These are phyloP conservation scores for Saccharomycopsis synnaedendra DNA, from an alignment of 805 yeast genomes.

Conservation along the genomic window DNA sequence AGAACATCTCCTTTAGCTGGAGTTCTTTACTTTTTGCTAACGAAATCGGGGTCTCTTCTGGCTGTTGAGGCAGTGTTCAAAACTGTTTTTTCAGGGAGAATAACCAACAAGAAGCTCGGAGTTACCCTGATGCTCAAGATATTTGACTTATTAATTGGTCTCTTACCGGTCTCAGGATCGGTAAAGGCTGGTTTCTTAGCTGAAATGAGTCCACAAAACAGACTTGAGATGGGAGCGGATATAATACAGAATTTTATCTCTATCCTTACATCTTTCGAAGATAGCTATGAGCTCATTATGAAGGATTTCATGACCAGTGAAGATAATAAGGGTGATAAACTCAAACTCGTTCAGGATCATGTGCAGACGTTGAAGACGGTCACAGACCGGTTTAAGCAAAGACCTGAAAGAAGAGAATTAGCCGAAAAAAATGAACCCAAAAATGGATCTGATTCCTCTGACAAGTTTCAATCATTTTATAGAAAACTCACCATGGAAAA, in stretches of 20 bases:
- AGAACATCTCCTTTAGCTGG: constrained; percentile 10
- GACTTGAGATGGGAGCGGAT: constrained; percentile 23
- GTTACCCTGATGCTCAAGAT: not conserved
- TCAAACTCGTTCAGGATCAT: constrained; percentile 44
- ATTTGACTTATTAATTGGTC: constrained; percentile 35
- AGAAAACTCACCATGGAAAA: constrained; percentile 15
- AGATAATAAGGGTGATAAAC: constrained; percentile 40
- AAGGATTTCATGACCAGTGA: constrained; percentile 38
- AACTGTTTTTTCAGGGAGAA: not conserved
- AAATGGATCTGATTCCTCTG: constrained; percentile 35
- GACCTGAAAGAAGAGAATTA: too few relatives aligned
- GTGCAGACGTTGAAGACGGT: constrained; percentile 38
- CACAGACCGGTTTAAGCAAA: constrained; percentile 21
- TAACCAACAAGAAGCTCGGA: too few relatives aligned
- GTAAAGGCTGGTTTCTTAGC: constrained; percentile 31
- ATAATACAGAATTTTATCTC: constrained; percentile 27
- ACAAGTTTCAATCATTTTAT: constrained; percentile 22
- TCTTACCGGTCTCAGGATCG: constrained; percentile 37
- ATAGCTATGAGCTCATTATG: constrained; percentile 21
- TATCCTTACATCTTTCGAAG: constrained; percentile 29
- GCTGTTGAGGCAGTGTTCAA: constrained; percentile 3
- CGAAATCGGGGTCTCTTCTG: constrained; percentile 1
- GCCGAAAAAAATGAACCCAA: constrained; percentile 19
- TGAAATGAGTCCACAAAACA: constrained; percentile 23
- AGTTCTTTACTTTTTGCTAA: not conserved